phyloP scores from a whole-genome alignment of 2,329 filamentous ascomycete genomes.

The Colletotrichum scovillei region DNA sequence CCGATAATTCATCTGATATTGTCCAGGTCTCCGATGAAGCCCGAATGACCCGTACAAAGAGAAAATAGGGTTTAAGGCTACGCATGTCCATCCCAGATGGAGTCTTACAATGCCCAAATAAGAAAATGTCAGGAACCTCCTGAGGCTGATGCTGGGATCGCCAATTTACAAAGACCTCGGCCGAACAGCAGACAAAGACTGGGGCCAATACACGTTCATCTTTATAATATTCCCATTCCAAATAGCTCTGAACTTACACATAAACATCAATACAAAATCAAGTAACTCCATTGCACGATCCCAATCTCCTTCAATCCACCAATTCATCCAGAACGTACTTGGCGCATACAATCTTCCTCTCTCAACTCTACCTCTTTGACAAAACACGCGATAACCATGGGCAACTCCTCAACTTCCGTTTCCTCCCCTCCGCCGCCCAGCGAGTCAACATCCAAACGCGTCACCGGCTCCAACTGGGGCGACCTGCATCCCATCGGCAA shows the following conservation, averaged over 20 bases:
- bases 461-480: neutral
- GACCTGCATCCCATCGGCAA: slow-evolving; percentile 1
- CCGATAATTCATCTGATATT: neutral
- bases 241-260: neutral
- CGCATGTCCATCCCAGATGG: neutral
- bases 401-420: neutral
- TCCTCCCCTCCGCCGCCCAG: neutral
- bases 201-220: too few relatives aligned
- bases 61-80: neutral
- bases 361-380: neutral
- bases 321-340: neutral
- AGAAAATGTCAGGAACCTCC: neutral
- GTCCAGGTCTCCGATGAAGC: neutral
- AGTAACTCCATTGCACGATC: neutral
- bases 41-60: neutral
- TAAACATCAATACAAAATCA: too few relatives aligned
- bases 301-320: neutral
- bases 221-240: neutral
- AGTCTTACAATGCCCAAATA: neutral
- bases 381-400: neutral
- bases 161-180: neutral
- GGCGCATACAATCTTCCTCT: too few relatives aligned
- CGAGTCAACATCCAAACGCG: neutral
- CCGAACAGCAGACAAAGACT: neutral
- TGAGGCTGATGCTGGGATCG: neutral